A percentile compares a stretch with the other conserved stretches of the same genome.
phyloP scores from a whole-genome alignment of 2,329 filamentous ascomycete species.

The Apiospora saccharicola region DNA sequence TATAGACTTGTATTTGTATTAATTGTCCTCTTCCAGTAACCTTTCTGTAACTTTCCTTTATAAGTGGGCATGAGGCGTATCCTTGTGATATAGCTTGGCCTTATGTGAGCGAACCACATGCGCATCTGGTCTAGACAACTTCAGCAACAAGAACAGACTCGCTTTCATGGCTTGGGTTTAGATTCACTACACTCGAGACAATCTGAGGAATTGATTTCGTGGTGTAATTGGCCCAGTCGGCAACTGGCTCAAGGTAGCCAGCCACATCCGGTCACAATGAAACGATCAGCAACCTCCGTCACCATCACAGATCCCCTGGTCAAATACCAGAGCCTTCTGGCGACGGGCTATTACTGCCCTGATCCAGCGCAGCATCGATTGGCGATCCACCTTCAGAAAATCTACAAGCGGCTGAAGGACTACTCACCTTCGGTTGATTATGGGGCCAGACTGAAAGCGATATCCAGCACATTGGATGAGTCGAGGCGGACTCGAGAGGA shows the following conservation, averaged over 20 bases:
- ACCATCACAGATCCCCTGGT: constrained; percentile 77
- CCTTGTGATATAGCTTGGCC: constrained; percentile 6
- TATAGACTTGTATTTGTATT: neutral
- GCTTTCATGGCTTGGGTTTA: neutral
- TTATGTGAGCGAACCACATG: neutral
- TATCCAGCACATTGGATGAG: constrained; percentile 57
- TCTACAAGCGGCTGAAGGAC: constrained; percentile 79
- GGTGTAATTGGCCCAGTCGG: neutral
- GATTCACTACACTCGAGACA: neutral
- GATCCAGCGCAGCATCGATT: constrained; percentile 77
- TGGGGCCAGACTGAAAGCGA: constrained; percentile 66
- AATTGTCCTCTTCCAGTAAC: neutral
- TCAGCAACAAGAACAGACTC: neutral
- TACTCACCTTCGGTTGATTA: constrained; percentile 79
- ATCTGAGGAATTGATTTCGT: neutral
- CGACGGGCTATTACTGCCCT: constrained; percentile 70
- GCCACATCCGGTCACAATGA: constrained; percentile 40
- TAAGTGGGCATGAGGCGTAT: neutral
- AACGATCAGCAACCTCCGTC: constrained; percentile 51
- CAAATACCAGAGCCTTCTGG: constrained; percentile 76
- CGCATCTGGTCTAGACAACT: neutral
- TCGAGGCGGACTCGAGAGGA: constrained; percentile 40
- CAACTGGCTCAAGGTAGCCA: neutral
- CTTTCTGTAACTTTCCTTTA: neutral
- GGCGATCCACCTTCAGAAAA: constrained; percentile 78